phyloP scores from a whole-genome alignment of 2,329 filamentous ascomycete genomes.

The Cercospora janseana region DNA sequence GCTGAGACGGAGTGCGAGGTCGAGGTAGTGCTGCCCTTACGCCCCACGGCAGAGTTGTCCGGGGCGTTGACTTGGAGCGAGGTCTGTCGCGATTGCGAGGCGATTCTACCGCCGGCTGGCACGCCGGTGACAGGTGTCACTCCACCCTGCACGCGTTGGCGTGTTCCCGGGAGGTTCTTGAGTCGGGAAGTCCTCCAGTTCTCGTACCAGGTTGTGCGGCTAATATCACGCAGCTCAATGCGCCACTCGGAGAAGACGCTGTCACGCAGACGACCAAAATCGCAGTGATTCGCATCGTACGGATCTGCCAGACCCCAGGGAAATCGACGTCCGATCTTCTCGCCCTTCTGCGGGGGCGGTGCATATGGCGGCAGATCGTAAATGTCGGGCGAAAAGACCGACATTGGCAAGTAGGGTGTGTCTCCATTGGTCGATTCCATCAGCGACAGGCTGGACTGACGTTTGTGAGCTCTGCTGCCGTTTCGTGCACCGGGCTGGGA shows the following conservation, averaged over 20 bases:
- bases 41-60: conserved; percentile 16
- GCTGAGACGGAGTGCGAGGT: conserved; percentile 1
- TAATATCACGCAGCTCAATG: conserved; percentile 82
- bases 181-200: conserved; percentile 73
- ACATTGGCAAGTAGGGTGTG: conserved; percentile 76
- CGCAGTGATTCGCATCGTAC: conserved; percentile 86
- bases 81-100: conserved; percentile 19
- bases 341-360: conserved; percentile 44
- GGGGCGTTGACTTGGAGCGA: conserved; percentile 13
- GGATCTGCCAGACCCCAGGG: conserved; percentile 97
- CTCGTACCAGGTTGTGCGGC: conserved; percentile 91
- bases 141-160: conserved; percentile 35
- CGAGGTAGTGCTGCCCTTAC: conserved; percentile 21
- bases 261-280: conserved; percentile 87
- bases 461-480: conserved; percentile 25
- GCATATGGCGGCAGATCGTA: conserved; percentile 69
- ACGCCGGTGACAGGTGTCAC: conserved; percentile 39
- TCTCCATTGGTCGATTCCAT: conserved; percentile 40
- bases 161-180: conserved; percentile 35
- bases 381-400: conserved; percentile 88
- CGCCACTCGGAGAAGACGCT: conserved; percentile 93
- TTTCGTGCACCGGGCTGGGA: conserved; percentile 22
- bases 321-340: conserved; percentile 78
- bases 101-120: conserved; percentile 33
- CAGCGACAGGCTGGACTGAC: conserved; percentile 31